Conservation (phyloP, 176 grass and related monocot species). For the Eragrostis curvula region DNA sequence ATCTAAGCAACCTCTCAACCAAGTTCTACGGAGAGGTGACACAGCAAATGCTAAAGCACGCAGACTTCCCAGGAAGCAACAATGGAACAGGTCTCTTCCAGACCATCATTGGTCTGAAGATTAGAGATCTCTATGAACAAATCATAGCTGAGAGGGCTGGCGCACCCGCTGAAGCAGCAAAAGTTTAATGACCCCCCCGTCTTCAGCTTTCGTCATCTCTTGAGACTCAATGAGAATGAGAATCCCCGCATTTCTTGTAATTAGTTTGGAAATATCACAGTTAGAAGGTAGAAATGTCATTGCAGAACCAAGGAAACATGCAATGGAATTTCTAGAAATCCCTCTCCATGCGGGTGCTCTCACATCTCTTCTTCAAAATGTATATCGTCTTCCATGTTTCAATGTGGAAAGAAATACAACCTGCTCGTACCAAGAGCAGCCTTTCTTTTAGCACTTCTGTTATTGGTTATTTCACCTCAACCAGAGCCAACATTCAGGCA, state of each 20-base stretch:
- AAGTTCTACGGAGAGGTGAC: conserved; percentile 98
- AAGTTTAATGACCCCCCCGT: conserved; percentile 53
- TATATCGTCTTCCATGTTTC: conserved; percentile 42
- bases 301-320: conserved; percentile 45
- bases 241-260: conserved; percentile 49
- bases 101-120: conserved; percentile 83
- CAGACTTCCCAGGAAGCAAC: conserved; percentile 89
- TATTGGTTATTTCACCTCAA: not conserved
- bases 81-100: conserved; percentile 94
- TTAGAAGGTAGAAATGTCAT: conserved; percentile 44
- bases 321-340: conserved; percentile 37
- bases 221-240: conserved; percentile 40
- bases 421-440: conserved; percentile 10
- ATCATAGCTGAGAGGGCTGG: conserved; percentile 60
- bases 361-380: conserved; percentile 45
- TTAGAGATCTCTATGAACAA: conserved; percentile 89
- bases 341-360: conserved; percentile 22
- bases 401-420: conserved; percentile 43
- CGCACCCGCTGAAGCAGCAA: conserved; percentile 56
- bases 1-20: conserved; percentile 85
- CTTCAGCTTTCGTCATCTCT: not conserved
- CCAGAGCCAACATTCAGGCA: conserved; percentile 15
- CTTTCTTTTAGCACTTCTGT: conserved; percentile 6
- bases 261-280: conserved; percentile 52
- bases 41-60: conserved; percentile 91